Evolutionary conservation across 495 filamentous ascomycete genomes (phyloP).

Genomic region (Hypoxylon subgilvum): DNA sequence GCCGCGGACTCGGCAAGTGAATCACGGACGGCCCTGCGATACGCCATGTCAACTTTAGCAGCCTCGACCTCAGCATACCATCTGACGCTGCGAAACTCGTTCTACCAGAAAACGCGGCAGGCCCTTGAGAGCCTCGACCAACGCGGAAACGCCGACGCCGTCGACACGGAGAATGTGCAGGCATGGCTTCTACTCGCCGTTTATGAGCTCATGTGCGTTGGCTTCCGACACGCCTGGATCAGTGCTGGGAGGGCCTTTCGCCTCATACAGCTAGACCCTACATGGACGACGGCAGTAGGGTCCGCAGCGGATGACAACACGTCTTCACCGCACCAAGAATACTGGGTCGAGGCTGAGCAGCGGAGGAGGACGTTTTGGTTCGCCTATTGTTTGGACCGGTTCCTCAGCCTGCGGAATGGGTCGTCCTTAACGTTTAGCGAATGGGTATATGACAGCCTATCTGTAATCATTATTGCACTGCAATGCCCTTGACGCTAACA

Average conservation of each 20-base stretch:
- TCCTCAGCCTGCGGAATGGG: background rate
- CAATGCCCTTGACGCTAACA: too few relatives aligned
- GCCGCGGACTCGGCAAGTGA: background rate
- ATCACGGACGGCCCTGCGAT: constrained; percentile 34
- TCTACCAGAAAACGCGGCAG: constrained; percentile 39
- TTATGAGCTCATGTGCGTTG: constrained; percentile 47
- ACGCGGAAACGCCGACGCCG: constrained; percentile 16
- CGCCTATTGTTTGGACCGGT: background rate
- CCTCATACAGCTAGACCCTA: constrained; percentile 44
- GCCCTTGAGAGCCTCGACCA: background rate
- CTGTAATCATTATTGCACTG: too few relatives aligned
- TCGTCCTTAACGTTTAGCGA: background rate
- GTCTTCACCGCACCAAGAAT: background rate
- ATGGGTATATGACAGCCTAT: background rate
- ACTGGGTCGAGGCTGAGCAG: background rate
- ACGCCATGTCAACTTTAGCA: constrained; percentile 46
- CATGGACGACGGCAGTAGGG: background rate
- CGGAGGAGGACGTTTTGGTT: background rate
- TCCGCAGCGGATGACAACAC: background rate
- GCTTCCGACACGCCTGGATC: constrained; percentile 46
- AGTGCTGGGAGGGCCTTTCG: constrained; percentile 53
- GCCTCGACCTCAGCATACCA: constrained; percentile 38
- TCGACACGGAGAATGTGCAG: constrained; percentile 42
- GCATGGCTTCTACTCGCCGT: constrained; percentile 50
- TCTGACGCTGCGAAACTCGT: constrained; percentile 16